Percentiles rank a stretch among this genome's conserved stretches.
Conservation (phyloP, 768 basidiomycete genomes). For the Trametes villosa region DNA sequence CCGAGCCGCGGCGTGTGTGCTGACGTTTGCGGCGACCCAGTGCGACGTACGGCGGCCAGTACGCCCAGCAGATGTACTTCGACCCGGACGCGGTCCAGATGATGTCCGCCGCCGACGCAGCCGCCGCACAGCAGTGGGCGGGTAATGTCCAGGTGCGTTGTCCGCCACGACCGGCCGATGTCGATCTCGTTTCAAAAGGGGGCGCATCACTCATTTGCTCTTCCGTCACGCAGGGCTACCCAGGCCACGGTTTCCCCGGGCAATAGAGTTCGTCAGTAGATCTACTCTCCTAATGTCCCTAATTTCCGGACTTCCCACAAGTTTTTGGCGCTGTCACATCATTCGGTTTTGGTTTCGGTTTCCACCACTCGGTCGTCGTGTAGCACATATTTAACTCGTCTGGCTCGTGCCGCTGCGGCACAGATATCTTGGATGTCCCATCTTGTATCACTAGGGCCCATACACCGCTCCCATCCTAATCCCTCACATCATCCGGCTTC, state of each 20-base stretch:
- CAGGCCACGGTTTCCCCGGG: constrained; percentile 8
- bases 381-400: constrained; percentile 22
- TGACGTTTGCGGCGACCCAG: neutral
- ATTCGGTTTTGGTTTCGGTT: neutral
- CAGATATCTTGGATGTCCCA: constrained; percentile 1
- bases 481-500: neutral
- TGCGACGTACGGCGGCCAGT: constrained; percentile 7
- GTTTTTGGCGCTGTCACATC: neutral
- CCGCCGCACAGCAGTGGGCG: constrained; percentile 18
- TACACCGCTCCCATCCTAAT: neutral
- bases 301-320: no score
- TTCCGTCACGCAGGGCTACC: constrained; percentile 5
- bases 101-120: constrained; percentile 11
- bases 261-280: neutral
- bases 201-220: constrained; percentile 5
- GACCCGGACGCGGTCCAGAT: constrained; percentile 17
- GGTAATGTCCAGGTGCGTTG: constrained; percentile 7
- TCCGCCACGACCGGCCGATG: no score
- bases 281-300: no score
- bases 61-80: constrained; percentile 15
- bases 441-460: neutral
- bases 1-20: neutral
- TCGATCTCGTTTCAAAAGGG: constrained; percentile 2
- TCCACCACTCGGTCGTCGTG: neutral
- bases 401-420: neutral